Evolutionary conservation across 805 yeast genomes (phyloP), one percentile per base, ranked within the genome.

Genomic region (Teunomyces aglyptinius): DNA sequence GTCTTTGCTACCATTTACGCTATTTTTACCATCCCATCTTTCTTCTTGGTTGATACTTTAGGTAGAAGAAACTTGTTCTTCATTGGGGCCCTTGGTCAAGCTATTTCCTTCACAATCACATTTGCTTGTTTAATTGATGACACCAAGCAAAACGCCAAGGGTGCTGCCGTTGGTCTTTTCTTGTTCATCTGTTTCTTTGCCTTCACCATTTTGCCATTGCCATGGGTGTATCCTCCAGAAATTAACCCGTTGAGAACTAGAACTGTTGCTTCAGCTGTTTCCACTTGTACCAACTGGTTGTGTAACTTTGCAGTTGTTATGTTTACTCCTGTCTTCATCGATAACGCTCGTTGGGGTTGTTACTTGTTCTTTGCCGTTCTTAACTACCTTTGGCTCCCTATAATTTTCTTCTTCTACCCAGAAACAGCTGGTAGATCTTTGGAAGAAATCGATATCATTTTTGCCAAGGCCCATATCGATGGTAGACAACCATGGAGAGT

Each of bases 1-100:
- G 81, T 81, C 32, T 80, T 80, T 54, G 71, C 86, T 31, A 78
- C 85, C 43, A 67, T 82, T 40, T 81, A 82, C 55, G 82, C 83
- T n/a, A 49, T 82, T 8, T 68, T 77, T 46, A 75, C 82, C 38
- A 67, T 70, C 50, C 75, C 75, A 27, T 66, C 76, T 16, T 71
- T 70, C 58, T 71, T 70, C 59, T 60, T 71, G 52, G 58, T 71
- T 51, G 77, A 71, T 54, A 55, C 70, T 27, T 60, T 70, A 31
- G 77, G 77, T 45, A 68, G 77, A 68, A 70, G 78, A 69, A 70
- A 68, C 57, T 65, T 71, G 55, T 70, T 69, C 55, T 59, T 72
- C 48, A 59, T 68, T 50, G 77, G 77, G 54, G 75, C 76, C 29
- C 31, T 53, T 41, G 76, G 76, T 47, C 76, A 70, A 57, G 76